Conservation (phyloP, 169 alveolate species). For the Amoebophrya sp. region DNA sequence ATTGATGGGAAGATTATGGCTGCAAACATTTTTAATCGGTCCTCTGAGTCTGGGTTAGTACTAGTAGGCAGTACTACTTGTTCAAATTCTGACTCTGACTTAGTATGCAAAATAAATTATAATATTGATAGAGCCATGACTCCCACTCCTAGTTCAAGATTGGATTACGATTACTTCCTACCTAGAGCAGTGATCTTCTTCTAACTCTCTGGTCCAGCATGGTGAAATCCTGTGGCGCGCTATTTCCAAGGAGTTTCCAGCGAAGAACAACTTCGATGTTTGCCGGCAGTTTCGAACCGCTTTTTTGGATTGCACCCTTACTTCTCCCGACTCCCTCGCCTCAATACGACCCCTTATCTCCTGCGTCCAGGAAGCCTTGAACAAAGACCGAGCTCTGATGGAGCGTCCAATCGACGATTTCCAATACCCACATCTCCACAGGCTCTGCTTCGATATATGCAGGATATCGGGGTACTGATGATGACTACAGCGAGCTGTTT, state of each 20-base stretch:
- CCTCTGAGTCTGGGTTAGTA: too few species aligned
- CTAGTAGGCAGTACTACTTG: too few species aligned
- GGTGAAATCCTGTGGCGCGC: neutral
- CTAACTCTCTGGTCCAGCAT: neutral
- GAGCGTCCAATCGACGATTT: too few species aligned
- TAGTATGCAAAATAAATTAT: too few species aligned
- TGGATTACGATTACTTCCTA: too few species aligned
- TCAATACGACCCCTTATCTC: neutral
- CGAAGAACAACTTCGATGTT: neutral
- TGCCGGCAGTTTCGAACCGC: neutral
- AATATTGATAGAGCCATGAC: too few species aligned
- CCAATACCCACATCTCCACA: neutral
- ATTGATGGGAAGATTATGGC: neutral
- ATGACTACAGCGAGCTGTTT: too few species aligned
- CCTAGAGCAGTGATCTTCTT: too few species aligned
- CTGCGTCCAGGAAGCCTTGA: neutral
- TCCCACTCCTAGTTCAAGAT: too few species aligned
- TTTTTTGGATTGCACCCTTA: neutral
- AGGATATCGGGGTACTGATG: neutral
- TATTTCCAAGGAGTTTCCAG: neutral
- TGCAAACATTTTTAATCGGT: too few species aligned
- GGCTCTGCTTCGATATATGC: neutral
- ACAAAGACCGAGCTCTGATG: neutral
- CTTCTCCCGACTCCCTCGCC: neutral
- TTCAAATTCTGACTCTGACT: too few species aligned